These are phyloP conservation scores for Chalara sp. DNA, from an alignment of 2,329 filamentous ascomycete genomes.

Conservation along the genomic window DNA sequence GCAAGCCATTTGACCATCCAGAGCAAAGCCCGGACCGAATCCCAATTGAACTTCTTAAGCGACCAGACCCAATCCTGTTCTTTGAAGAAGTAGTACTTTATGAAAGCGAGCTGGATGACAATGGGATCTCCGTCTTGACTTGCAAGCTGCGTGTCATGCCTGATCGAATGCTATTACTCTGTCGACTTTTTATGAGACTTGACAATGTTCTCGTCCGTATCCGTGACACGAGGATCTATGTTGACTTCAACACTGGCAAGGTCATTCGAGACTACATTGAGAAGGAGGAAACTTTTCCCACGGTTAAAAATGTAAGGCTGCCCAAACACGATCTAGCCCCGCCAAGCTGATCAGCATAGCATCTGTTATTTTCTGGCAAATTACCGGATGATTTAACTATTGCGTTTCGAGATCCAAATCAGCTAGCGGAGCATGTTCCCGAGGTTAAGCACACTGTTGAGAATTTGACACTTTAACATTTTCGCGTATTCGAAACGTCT, in stretches of 20 bases:
- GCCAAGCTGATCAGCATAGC: conserved; percentile 29
- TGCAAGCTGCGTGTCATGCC: conserved; percentile 94
- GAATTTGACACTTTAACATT: conserved; percentile 11
- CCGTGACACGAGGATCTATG: conserved; percentile 83
- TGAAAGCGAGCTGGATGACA: conserved; percentile 96
- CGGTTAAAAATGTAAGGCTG: conserved; percentile 59
- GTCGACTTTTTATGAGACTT: conserved; percentile 84
- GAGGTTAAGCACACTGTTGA: conserved; percentile 65
- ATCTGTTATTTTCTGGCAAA: conserved; percentile 41
- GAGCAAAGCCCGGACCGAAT: conserved; percentile 41
- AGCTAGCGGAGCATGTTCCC: conserved; percentile 61
- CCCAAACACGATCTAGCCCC: not conserved
- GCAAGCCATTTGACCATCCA: conserved; percentile 16
- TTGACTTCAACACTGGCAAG: conserved; percentile 74
- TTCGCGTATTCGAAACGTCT: not conserved
- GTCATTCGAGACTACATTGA: conserved; percentile 86
- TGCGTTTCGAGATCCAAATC: conserved; percentile 73
- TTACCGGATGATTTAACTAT: conserved; percentile 68
- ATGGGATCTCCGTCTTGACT: conserved; percentile 84
- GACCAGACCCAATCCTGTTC: conserved; percentile 90
- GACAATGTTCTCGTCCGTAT: conserved; percentile 86
- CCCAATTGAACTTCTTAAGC: conserved; percentile 77
- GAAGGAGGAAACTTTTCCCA: conserved; percentile 76
- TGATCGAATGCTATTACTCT: conserved; percentile 74
- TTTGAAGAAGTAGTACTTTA: conserved; percentile 95